Evolutionary conservation across 768 basidiomycete species (phyloP).

Genomic region (Rhodotorula babjevae): DNA sequence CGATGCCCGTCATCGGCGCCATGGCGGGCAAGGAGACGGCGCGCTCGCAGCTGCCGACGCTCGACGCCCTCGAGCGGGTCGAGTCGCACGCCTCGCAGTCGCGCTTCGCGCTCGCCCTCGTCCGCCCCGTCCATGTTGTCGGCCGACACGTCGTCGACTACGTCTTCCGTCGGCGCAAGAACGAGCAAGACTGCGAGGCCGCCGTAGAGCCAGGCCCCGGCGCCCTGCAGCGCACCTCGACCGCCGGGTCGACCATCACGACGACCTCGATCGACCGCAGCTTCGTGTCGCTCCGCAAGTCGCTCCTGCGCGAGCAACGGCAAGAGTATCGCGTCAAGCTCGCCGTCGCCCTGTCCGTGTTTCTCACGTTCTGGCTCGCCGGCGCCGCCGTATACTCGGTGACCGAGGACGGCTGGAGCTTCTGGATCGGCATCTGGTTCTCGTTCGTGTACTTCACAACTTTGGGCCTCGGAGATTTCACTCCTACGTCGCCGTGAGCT

Average conservation of each 20-base stretch:
- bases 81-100: neutral
- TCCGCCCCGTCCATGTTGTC: neutral
- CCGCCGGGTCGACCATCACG: neutral
- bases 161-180: neutral
- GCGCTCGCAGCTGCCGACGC: too few relatives aligned
- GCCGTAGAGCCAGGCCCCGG: neutral
- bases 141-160: neutral
- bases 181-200: neutral
- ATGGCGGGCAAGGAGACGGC: neutral
- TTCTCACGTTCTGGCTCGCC: constrained; percentile 72
- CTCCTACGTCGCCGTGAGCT: constrained; percentile 2
- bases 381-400: constrained; percentile 39
- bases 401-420: constrained; percentile 39
- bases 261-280: constrained; percentile 35
- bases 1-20: too few relatives aligned
- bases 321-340: constrained; percentile 59
- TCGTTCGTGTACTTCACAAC: constrained; percentile 38
- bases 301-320: constrained; percentile 47
- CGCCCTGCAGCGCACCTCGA: neutral
- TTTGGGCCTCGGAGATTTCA: constrained; percentile 6
- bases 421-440: constrained; percentile 27
- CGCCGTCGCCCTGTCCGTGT: constrained; percentile 57
- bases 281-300: constrained; percentile 41
- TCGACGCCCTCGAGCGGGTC: neutral
- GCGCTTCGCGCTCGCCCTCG: too few relatives aligned